These are phyloP conservation scores for Annulohypoxylon nitens DNA, from an alignment of 495 filamentous ascomycete species.

Conservation along the genomic window DNA sequence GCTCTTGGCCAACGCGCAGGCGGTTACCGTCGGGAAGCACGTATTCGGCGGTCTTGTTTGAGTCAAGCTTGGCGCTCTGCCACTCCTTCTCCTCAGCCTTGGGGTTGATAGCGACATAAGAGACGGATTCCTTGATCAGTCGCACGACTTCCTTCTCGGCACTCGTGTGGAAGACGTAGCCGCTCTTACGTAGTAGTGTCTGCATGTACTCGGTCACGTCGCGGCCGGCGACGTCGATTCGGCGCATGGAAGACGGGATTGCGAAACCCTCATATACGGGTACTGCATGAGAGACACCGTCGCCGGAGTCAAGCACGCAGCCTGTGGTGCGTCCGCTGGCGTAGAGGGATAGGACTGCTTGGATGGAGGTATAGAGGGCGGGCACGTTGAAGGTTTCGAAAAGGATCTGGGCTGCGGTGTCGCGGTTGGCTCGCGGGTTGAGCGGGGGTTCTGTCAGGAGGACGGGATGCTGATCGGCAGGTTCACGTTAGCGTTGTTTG, in stretches of 20 bases:
- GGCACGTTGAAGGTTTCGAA: conserved; percentile 99
- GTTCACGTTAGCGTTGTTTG: conserved; percentile 9
- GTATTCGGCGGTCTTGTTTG: conserved; percentile 84
- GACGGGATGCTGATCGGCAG: conserved; percentile 79
- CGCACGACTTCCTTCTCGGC: conserved; percentile 98
- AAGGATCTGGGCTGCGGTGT: conserved; percentile 96
- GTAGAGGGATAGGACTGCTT: conserved; percentile 96
- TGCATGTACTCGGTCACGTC: conserved; percentile 98
- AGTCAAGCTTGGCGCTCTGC: conserved; percentile 72
- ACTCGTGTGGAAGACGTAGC: conserved; percentile 95
- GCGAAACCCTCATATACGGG: conserved; percentile 99
- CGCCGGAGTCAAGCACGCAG: conserved; percentile 93
- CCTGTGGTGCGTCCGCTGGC: conserved; percentile 96
- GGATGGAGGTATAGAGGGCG: conserved; percentile 95
- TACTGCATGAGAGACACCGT: conserved; percentile 97
- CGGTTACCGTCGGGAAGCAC: conserved; percentile 87
- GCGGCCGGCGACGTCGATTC: conserved; percentile 97
- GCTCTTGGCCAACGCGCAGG: conserved; percentile 65
- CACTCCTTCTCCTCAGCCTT: conserved; percentile 97
- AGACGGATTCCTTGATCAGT: conserved; percentile 94
- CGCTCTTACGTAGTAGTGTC: conserved; percentile 88
- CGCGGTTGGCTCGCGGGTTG: conserved; percentile 95
- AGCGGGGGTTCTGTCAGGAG: conserved; percentile 96
- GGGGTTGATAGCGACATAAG: conserved; percentile 93
- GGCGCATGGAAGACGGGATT: conserved; percentile 90